Conservation (phyloP, 768 basidiomycete genomes). For the Melanogaster broomeanus region DNA sequence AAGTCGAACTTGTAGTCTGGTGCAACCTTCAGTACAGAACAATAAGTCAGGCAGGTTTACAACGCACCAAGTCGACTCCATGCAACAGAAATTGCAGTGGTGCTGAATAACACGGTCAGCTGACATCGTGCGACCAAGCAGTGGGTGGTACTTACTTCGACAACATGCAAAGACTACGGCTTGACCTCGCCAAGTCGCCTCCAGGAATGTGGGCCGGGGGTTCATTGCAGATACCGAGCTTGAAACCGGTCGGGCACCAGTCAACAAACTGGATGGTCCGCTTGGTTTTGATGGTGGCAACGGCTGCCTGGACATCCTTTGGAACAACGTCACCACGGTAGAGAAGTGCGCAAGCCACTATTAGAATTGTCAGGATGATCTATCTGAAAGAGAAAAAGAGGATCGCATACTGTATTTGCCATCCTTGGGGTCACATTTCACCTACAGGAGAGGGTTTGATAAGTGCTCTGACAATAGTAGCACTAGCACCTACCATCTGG, state of each 20-base stretch:
- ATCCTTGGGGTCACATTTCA: constrained; percentile 92
- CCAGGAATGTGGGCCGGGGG: constrained; percentile 89
- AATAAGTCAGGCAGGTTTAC: neutral
- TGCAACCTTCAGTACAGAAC: constrained; percentile 5
- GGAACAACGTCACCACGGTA: constrained; percentile 98
- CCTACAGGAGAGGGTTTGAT: constrained; percentile 25
- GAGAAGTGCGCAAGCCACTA: constrained; percentile 89
- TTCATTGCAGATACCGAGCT: constrained; percentile 98
- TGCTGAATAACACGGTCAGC: constrained; percentile 44
- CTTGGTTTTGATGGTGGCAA: constrained; percentile 95
- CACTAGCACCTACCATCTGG: constrained; percentile 74
- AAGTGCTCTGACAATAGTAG: neutral
- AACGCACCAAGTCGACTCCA: constrained; percentile 81
- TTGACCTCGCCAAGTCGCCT: constrained; percentile 93
- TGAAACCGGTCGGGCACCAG: constrained; percentile 98
- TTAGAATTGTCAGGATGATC: constrained; percentile 14
- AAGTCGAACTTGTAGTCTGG: constrained; percentile 97
- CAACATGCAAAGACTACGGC: constrained; percentile 96
- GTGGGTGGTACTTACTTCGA: constrained; percentile 60
- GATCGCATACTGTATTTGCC: constrained; percentile 92
- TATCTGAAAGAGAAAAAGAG: neutral
- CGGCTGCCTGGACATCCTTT: constrained; percentile 93
- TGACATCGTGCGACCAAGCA: neutral
- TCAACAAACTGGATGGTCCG: constrained; percentile 98
- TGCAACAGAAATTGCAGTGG: constrained; percentile 90